phyloP scores from a whole-genome alignment of 495 filamentous ascomycete species.

The Niebla homalea region DNA sequence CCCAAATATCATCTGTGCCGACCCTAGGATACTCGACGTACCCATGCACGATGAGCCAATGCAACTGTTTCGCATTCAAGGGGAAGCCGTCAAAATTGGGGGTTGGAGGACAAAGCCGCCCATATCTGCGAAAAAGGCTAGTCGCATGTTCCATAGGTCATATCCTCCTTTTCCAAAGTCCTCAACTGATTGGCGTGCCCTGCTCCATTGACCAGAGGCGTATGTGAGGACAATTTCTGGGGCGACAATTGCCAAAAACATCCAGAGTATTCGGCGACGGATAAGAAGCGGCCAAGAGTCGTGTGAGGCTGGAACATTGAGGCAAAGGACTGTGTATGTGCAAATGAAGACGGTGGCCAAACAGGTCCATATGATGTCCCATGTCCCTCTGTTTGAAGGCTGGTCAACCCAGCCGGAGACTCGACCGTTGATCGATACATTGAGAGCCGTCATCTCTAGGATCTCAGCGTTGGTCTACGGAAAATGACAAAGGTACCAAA shows the following conservation, averaged over 20 bases:
- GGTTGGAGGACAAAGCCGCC: conserved; percentile 22
- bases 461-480: too few relatives aligned
- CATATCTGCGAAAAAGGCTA: conserved; percentile 26
- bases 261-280: conserved; percentile 19
- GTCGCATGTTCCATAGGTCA: conserved; percentile 19
- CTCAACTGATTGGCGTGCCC: conserved; percentile 20
- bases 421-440: too few relatives aligned
- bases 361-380: conserved; percentile 17
- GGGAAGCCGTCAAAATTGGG: conserved; percentile 4
- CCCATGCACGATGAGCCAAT: conserved; percentile 11
- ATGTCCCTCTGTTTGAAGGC: conserved; percentile 13
- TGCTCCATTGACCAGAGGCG: conserved; percentile 24
- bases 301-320: conserved; percentile 12
- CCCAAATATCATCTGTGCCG: conserved; percentile 7
- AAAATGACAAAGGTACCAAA: too few relatives aligned
- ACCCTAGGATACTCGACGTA: conserved; percentile 11
- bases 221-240: conserved; percentile 25
- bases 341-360: conserved; percentile 14
- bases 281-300: not conserved
- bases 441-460: too few relatives aligned
- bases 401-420: conserved; percentile 5
- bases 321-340: conserved; percentile 12
- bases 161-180: conserved; percentile 8
- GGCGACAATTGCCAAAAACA: conserved; percentile 19
- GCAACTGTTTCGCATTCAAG: conserved; percentile 16